Evolutionary conservation across 441 rosid genomes (phyloP).

Genomic region (Pelargonium australe): DNA sequence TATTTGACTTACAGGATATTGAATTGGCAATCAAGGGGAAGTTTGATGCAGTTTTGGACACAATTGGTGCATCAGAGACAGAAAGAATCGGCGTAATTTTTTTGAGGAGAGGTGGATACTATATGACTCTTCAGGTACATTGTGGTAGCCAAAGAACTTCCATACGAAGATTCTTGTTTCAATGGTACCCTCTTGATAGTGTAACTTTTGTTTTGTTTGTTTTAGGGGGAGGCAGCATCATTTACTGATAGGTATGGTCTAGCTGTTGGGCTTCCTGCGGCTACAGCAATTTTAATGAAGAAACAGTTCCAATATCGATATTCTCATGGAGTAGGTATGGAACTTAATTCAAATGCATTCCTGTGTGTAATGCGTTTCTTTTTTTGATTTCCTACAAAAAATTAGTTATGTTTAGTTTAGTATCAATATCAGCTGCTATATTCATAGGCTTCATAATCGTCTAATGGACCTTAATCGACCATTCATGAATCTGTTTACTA

Average conservation of each 20-base stretch:
- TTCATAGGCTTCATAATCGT: background rate
- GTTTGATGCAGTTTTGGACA: slow-evolving; percentile 89
- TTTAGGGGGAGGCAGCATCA: slow-evolving; percentile 87
- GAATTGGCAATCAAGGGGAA: slow-evolving; percentile 73
- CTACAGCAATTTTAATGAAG: slow-evolving; percentile 62
- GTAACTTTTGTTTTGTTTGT: slow-evolving; percentile 11
- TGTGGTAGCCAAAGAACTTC: slow-evolving; percentile 10
- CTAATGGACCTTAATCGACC: background rate
- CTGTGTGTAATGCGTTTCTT: background rate
- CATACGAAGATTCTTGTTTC: background rate
- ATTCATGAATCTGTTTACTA: background rate
- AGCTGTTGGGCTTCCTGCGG: slow-evolving; percentile 67
- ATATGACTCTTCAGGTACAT: slow-evolving; percentile 86
- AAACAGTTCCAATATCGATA: slow-evolving; percentile 67
- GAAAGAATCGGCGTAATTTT: slow-evolving; percentile 70
- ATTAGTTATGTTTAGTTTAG: background rate
- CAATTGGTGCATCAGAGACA: slow-evolving; percentile 82
- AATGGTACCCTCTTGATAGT: slow-evolving; percentile 9
- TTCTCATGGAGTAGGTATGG: slow-evolving; percentile 79
- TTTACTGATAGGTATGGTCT: slow-evolving; percentile 75
- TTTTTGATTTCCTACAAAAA: background rate
- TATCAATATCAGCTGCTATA: background rate
- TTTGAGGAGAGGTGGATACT: slow-evolving; percentile 79
- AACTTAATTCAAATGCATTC: background rate
- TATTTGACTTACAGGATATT: slow-evolving; percentile 45